A percentile compares a stretch with the other conserved stretches of the same genome.
phyloP scores from a whole-genome alignment of 2,329 filamentous ascomycete genomes.

The Aureobasidium leucospermi region DNA sequence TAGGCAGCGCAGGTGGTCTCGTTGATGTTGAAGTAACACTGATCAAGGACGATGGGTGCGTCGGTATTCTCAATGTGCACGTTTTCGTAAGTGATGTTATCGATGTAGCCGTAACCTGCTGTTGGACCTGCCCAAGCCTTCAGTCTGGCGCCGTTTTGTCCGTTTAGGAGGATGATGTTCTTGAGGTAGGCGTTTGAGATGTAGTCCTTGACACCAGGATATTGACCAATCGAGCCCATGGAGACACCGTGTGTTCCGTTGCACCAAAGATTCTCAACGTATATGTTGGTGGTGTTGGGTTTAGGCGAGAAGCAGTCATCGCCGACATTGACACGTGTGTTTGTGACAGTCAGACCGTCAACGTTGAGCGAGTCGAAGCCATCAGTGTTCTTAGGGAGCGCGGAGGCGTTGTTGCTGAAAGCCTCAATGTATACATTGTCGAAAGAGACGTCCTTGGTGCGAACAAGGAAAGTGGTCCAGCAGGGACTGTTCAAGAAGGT shows the following conservation, averaged over 20 bases:
- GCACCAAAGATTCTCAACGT: conserved; percentile 47
- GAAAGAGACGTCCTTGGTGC: conserved; percentile 48
- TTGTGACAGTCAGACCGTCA: conserved; percentile 40
- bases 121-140: conserved; percentile 55
- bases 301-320: conserved; percentile 56
- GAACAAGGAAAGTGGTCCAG: conserved; percentile 58
- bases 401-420: conserved; percentile 40
- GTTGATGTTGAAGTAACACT: conserved; percentile 56
- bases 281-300: conserved; percentile 52
- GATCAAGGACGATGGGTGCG: conserved; percentile 51
- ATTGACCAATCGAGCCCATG: conserved; percentile 46
- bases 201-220: conserved; percentile 42
- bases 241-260: conserved; percentile 45
- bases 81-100: conserved; percentile 57
- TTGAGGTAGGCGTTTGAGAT: conserved; percentile 43
- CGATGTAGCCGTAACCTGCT: conserved; percentile 53
- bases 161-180: conserved; percentile 37
- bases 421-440: conserved; percentile 50
- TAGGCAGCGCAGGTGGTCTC: conserved; percentile 44
- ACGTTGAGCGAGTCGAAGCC: conserved; percentile 56
- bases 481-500: conserved; percentile 54
- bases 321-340: conserved; percentile 35
- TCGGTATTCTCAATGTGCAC: conserved; percentile 54
- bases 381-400: conserved; percentile 52
- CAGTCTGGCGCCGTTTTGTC: conserved; percentile 49